These are phyloP conservation scores for Aspergillus phoenicis DNA, from an alignment of 2,329 filamentous ascomycete species.

Conservation along the genomic window DNA sequence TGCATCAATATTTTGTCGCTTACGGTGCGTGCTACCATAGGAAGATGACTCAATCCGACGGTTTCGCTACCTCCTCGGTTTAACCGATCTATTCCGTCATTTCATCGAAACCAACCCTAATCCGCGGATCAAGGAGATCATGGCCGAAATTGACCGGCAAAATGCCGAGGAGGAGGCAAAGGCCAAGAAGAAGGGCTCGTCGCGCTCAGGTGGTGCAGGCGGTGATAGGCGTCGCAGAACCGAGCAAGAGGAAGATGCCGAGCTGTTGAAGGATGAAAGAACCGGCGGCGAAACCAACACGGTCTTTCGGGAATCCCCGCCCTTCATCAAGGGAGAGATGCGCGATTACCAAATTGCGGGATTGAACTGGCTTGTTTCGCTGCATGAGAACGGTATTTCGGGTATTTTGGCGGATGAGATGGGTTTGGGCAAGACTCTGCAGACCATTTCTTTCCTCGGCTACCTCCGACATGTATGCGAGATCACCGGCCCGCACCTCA, in stretches of 20 bases:
- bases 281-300: slow-evolving; percentile 82
- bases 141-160: slow-evolving; percentile 91
- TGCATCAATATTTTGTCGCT: slow-evolving; percentile 8
- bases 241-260: slow-evolving; percentile 96
- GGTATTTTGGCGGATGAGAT: slow-evolving; percentile 98
- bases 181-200: slow-evolving; percentile 73
- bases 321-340: slow-evolving; percentile 87
- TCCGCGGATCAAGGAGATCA: slow-evolving; percentile 89
- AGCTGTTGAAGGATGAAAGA: slow-evolving; percentile 82
- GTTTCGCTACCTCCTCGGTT: slow-evolving; percentile 90
- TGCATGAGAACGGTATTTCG: slow-evolving; percentile 98
- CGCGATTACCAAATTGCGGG: slow-evolving; percentile 95
- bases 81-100: slow-evolving; percentile 96
- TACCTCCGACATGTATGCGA: slow-evolving; percentile 90
- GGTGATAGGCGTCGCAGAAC: slow-evolving; percentile 81
- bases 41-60: slow-evolving; percentile 93
- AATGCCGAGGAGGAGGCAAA: slow-evolving; percentile 72
- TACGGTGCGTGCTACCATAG: slow-evolving; percentile 47
- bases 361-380: slow-evolving; percentile 94
- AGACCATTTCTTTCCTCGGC: slow-evolving; percentile 95
- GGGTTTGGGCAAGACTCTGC: slow-evolving; percentile 95
- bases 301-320: slow-evolving; percentile 88
- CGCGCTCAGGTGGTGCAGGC: slow-evolving; percentile 81
- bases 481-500: slow-evolving; percentile 86
- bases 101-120: slow-evolving; percentile 98